Conservation (phyloP, 352 stramenopile genomes). For the Pythium inflatum region DNA sequence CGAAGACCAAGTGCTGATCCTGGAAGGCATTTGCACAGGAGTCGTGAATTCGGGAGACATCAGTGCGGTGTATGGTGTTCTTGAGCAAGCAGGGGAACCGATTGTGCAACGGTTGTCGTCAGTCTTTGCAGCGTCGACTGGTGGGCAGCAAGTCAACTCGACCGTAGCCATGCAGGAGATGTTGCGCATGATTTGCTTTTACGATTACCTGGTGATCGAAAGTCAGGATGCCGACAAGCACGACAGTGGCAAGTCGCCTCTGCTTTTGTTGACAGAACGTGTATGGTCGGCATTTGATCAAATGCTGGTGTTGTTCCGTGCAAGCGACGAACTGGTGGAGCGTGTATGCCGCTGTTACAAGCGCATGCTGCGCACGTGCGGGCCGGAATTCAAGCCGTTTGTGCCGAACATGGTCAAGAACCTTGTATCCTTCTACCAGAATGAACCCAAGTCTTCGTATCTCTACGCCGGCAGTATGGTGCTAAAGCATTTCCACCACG, state of each 20-base stretch:
- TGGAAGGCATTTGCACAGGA: conserved; percentile 76
- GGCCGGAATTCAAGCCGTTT: conserved; percentile 61
- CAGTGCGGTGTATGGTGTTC: conserved; percentile 44
- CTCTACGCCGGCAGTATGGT: conserved; percentile 85
- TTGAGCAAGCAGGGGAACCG: conserved; percentile 73
- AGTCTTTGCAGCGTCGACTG: conserved; percentile 46
- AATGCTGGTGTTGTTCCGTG: conserved; percentile 72
- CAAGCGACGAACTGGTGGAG: conserved; percentile 81
- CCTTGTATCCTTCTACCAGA: conserved; percentile 73
- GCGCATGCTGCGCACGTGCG: conserved; percentile 80
- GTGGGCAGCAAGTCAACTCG: conserved; percentile 40
- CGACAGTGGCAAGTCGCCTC: conserved; percentile 38
- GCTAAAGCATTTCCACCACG: conserved; percentile 70
- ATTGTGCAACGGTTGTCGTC: conserved; percentile 56
- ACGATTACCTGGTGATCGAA: conserved; percentile 68
- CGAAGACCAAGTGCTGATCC: conserved; percentile 85
- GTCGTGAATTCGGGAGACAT: conserved; percentile 57
- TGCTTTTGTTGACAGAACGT: conserved; percentile 76
- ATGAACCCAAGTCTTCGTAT: conserved; percentile 85
- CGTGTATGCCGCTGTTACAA: conserved; percentile 87
- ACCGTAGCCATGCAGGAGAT: conserved; percentile 64
- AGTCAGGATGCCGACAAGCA: conserved; percentile 1
- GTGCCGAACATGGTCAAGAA: conserved; percentile 80
- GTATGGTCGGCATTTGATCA: conserved; percentile 85
- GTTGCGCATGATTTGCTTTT: conserved; percentile 82